phyloP scores from a whole-genome alignment of 768 basidiomycete species.

The Nidularia pulvinata region DNA sequence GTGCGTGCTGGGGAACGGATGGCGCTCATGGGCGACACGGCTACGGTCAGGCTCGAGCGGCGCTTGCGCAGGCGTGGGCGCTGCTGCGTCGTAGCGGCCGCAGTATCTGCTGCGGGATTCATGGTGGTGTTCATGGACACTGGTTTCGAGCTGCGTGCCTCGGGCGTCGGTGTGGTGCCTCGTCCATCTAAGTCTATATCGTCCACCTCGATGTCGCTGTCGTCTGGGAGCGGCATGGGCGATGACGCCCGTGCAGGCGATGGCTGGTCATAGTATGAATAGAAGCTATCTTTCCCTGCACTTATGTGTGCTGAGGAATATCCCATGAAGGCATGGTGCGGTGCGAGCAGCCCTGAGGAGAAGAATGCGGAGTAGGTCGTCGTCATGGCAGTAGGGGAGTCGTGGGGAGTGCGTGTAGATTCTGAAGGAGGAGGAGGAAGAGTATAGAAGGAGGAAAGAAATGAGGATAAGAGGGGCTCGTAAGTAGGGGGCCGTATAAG shows the following conservation, averaged over 20 bases:
- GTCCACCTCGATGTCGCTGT: slow-evolving; percentile 32
- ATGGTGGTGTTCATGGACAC: neutral
- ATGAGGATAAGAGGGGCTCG: too few species aligned
- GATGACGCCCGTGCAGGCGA: slow-evolving; percentile 18
- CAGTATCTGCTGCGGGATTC: slow-evolving; percentile 14
- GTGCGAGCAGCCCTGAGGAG: slow-evolving; percentile 68
- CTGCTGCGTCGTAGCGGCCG: slow-evolving; percentile 4
- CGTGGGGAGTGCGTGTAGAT: too few species aligned
- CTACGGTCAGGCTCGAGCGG: slow-evolving; percentile 63
- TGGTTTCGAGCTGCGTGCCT: neutral
- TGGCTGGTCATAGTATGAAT: slow-evolving; percentile 14
- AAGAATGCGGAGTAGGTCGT: slow-evolving; percentile 68
- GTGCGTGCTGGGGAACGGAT: slow-evolving; percentile 59
- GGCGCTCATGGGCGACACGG: slow-evolving; percentile 48
- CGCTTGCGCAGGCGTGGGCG: slow-evolving; percentile 54
- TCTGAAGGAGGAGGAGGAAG: too few species aligned
- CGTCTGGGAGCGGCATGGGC: slow-evolving; percentile 18
- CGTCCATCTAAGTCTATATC: slow-evolving; percentile 14
- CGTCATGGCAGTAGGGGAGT: neutral
- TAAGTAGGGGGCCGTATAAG: too few species aligned
- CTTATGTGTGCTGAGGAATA: slow-evolving; percentile 5
- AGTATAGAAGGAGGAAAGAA: too few species aligned
- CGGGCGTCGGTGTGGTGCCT: slow-evolving; percentile 11
- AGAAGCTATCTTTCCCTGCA: slow-evolving; percentile 15
- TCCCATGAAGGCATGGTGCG: slow-evolving; percentile 22